A percentile compares a stretch with the other conserved stretches of the same genome.
Conservation (phyloP, 352 stramenopile genomes). For the Phytophthora pisi region DNA sequence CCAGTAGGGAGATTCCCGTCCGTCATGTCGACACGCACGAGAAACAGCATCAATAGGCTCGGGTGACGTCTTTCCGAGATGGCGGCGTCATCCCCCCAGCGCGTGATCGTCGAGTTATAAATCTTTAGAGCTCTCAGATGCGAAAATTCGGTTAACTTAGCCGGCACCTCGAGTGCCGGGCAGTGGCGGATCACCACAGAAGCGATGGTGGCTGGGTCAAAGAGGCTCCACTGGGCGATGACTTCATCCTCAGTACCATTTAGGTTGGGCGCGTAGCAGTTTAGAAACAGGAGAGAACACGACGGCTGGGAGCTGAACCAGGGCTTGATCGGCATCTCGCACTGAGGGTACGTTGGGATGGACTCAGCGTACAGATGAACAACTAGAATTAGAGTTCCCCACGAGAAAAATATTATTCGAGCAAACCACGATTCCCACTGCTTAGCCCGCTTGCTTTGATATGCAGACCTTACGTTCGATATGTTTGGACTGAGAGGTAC, state of each 20-base stretch:
- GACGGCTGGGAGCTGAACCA: constrained; percentile 31
- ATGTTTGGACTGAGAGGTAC: not conserved
- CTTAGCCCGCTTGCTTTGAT: not conserved
- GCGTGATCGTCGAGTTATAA: constrained; percentile 44
- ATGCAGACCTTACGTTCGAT: not conserved
- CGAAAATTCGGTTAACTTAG: constrained; percentile 33
- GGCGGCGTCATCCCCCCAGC: constrained; percentile 34
- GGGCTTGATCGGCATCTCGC: constrained; percentile 34
- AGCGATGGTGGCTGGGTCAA: constrained; percentile 27
- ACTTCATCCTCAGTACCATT: constrained; percentile 1
- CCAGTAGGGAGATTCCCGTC: constrained; percentile 36
- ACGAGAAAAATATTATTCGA: constrained; percentile 22
- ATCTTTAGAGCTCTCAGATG: constrained; percentile 35
- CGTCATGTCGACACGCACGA: constrained; percentile 40
- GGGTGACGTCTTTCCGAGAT: constrained; percentile 32
- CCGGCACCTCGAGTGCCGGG: constrained; percentile 35
- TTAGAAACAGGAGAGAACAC: constrained; percentile 35
- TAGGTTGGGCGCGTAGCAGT: constrained; percentile 17
- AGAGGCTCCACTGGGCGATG: constrained; percentile 1
- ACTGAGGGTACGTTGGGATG: constrained; percentile 5
- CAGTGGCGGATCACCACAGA: constrained; percentile 38
- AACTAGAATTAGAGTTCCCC: constrained; percentile 24
- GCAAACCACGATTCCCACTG: constrained; percentile 2
- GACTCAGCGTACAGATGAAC: constrained; percentile 28
- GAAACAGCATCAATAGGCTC: constrained; percentile 41